Evolutionary conservation across 2,329 filamentous ascomycete genomes (phyloP).

Genomic region (Sclerotinia trifoliorum): DNA sequence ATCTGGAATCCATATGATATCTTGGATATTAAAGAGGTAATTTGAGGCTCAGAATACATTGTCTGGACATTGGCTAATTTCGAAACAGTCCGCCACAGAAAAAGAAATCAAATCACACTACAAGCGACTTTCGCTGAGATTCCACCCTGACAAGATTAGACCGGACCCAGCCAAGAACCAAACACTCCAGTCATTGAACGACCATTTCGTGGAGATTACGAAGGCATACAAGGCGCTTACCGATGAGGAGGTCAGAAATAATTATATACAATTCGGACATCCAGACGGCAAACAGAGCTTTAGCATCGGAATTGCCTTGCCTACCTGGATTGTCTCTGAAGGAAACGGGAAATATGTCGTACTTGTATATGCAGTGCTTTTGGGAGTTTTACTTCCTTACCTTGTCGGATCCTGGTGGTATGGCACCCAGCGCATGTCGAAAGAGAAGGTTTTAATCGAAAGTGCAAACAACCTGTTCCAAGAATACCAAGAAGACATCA

Average conservation of each 20-base stretch:
- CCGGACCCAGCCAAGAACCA: constrained; percentile 85
- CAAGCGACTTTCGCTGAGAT: constrained; percentile 78
- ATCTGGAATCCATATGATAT: constrained; percentile 98
- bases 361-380: constrained; percentile 80
- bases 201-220: constrained; percentile 88
- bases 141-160: constrained; percentile 89
- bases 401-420: constrained; percentile 99
- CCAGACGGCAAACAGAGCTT: constrained; percentile 98
- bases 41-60: background rate
- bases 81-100: constrained; percentile 69
- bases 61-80: constrained; percentile 30
- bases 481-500: constrained; percentile 83
- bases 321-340: constrained; percentile 87
- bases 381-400: constrained; percentile 89
- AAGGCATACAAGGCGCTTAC: constrained; percentile 98
- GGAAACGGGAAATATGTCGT: constrained; percentile 95
- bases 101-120: constrained; percentile 92
- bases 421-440: constrained; percentile 86
- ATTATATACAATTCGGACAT: constrained; percentile 93
- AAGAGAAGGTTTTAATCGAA: constrained; percentile 88
- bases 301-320: constrained; percentile 95
- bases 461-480: constrained; percentile 94
- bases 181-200: constrained; percentile 79
- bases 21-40: constrained; percentile 76
- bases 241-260: constrained; percentile 95